Evolutionary conservation across 805 yeast genomes (phyloP), one percentile per base, ranked within the genome.

Genomic region (Barnettozyma sucrosica): DNA sequence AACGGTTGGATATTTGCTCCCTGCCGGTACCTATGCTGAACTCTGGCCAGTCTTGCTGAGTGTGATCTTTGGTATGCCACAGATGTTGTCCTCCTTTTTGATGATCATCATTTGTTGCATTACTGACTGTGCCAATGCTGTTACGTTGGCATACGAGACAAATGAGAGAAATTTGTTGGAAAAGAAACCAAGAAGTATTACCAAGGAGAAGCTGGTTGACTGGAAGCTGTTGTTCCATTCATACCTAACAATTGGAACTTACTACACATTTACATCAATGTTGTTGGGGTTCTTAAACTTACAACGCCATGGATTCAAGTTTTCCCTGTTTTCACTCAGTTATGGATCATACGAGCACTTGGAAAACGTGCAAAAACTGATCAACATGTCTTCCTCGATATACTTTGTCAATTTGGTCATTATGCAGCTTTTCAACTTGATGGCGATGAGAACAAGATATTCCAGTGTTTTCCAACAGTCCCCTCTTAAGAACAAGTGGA

Each of bases 21-120:
- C 80, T n/a, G 81, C 79, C 36, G 80, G 80, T 25, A 63, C 72
- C 14, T 76, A 56, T 55, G 66, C 77, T 38, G 80, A 76, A 56
- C 63, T 76, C 28, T 75, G 79, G 79, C 70, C 79, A 0, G 72
- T 76, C 4, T 52, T 76, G 25, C 51, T 74, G 46, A 76, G 72
- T 52, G 66, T 75, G 5, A 58, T 72, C n/a, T 72, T 71, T 55
- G 80, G 80, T 9, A 53, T 71, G 47, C 80, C 80, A 2, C 79
- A 71, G 56, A 63, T 69, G 55, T 57, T 76, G 38, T 71, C 78
- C 3, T 72, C 77, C 5, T 74, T 75, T 59, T 59, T 64, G 47
- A 76, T 76, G 80, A 75, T 76, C 48, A 66, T 75, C n/a, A 73
- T 76, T 45, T 70, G 72, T 53, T 68, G 74, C 52, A 56, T 72